These are phyloP conservation scores for Parmelia sp. DNA, from an alignment of 495 filamentous ascomycete genomes.

Conservation along the genomic window DNA sequence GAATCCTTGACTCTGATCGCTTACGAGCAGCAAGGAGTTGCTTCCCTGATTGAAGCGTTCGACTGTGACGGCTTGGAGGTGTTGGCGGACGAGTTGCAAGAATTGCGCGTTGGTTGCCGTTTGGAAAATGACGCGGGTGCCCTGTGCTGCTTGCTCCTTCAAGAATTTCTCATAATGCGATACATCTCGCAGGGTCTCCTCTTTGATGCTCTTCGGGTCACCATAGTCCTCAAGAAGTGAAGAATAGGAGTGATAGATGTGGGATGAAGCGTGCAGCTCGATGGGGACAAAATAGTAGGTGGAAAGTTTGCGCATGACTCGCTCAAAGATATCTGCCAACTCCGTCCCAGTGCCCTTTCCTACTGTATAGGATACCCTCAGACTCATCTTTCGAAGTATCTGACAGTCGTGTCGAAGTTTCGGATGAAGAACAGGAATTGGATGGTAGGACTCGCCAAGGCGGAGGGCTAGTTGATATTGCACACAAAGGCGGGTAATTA, in stretches of 20 bases:
- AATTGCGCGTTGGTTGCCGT: conserved; percentile 8
- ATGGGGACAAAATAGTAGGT: background rate
- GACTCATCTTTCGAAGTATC: too few relatives aligned
- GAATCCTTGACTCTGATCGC: conserved; percentile 4
- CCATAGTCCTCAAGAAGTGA: background rate
- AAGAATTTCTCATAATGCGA: conserved; percentile 1
- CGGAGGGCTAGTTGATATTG: too few relatives aligned
- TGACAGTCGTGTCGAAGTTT: too few relatives aligned
- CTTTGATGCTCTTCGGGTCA: background rate
- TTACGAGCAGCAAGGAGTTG: background rate
- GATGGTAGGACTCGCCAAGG: too few relatives aligned
- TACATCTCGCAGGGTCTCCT: background rate
- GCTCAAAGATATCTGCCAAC: conserved; percentile 4
- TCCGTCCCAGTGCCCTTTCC: background rate
- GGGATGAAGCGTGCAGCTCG: background rate
- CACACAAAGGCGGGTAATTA: too few relatives aligned
- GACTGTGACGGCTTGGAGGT: background rate
- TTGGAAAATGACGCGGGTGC: background rate
- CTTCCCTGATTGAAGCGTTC: conserved; percentile 2
- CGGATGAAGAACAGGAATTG: too few relatives aligned
- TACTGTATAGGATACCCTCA: background rate
- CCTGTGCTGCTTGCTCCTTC: background rate
- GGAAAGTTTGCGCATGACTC: background rate
- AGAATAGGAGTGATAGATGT: background rate
- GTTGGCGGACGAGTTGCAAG: background rate